Evolutionary conservation across 2,329 filamentous ascomycete species (phyloP), one percentile per base, ranked within the genome.

Genomic region (Aphanocladium album): DNA sequence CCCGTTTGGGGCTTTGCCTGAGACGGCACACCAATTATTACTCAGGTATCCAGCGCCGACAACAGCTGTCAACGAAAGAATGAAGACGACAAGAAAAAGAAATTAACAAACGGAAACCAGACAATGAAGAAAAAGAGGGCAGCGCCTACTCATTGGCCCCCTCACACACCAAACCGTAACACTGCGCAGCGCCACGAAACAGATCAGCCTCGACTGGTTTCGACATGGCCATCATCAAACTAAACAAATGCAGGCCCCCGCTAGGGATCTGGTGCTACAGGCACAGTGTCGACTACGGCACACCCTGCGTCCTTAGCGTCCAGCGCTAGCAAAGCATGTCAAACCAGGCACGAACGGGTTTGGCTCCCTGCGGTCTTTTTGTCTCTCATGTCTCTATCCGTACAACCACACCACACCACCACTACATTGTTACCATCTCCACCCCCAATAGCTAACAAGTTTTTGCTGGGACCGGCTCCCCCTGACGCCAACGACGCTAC

Each of bases 171-270:
- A 27, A 16, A 5, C 8, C 27, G n/a, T 6, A 37, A 5, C 12
- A 25, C 23, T n/a, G 11, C 46, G 6, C 46, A 7, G 27, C 5
- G n/a, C 50, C 35, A 55, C 50, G 43, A 55, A 60, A 60, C 57
- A 39, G 50, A 60, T 60, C 57, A 60, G n/a, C 57, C 30, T 45
- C 57, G 19, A 27, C 50, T 47, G 50, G 41, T 60, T 54, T 55
- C 57, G 50, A 47, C 50, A 46, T 30, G 19, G 30, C 35, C 57
- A 21, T 53, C 14, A 46, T 60, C 50, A 60, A 60, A 60, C 57
- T 39, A 60, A 60, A 60, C 57, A 60, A 47, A 54, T 46, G 8
- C 50, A 37, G 6, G 30, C 27, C 49, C 49, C 39, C 30, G 35
- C 33, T 21, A 47, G 41, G 50, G 50, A 47, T 53, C 39, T 21